Evolutionary conservation across 257 asterid species (phyloP), one percentile per base, ranked within the genome.

Genomic region (Ehretia macrophylla): DNA sequence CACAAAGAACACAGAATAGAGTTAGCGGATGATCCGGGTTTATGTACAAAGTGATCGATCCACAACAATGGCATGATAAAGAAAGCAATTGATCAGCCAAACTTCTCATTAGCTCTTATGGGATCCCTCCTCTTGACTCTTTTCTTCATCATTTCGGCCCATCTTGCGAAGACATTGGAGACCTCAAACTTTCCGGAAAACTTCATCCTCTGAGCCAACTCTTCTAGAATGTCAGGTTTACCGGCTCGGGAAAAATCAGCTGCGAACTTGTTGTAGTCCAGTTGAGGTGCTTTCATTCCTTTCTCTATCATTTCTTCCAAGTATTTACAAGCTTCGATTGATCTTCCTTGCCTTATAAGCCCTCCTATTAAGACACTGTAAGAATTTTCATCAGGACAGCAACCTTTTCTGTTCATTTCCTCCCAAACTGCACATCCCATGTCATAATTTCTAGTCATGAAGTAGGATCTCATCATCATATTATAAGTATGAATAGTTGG

Each of bases 341-440:
- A 72, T 68, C 84, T 79, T n/a, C 97, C 87, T 53, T 66, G 87
- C 66, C 96, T 65, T 66, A 89, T 65, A 58, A 89, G 92, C 32
- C 97, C 95, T 51, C 97, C 81, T 10, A 87, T 80, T 57, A 79
- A 56, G 42, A 93, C 73, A n/a, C 75, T 59, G 62, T 88, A 92
- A 16, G 94, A 70, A 72, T 88, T 88, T n/a, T 86, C 99, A 72
- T 86, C 95, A 0, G 99, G 96, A 63, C 95, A 93, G 27, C 81
- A 80, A 0, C 97, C 96, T 45, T 67, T 83, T 75, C 65, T 71
- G 60, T 71, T 86, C 97, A 92, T 92, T 83, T 92, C 97, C 68
- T 86, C 87, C 97, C 97, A 92, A 72, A 83, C 86, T 0, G 72
- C 86, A 62, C 62, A 71, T 0, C 83, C 92, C 87, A 79, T 76